Percentiles rank a stretch among this genome's conserved stretches.
Conservation (phyloP, 2,329 filamentous ascomycete genomes). For the Cercospora brassicicola region DNA sequence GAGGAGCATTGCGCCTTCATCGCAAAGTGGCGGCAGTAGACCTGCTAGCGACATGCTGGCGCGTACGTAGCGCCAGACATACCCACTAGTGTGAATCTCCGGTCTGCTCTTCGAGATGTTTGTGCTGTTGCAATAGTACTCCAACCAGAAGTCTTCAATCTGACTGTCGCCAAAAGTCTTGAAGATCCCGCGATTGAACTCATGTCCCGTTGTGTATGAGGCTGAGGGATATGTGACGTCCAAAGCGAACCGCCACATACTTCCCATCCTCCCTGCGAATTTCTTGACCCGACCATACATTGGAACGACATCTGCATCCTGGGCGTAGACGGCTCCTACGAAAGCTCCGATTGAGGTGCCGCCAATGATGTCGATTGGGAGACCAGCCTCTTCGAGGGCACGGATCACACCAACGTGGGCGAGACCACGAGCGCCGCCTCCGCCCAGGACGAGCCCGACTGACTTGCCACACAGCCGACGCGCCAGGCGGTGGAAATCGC, state of each 20-base stretch:
- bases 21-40: conserved; percentile 86
- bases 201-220: conserved; percentile 96
- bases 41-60: conserved; percentile 97
- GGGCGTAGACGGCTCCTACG: conserved; percentile 90
- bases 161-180: conserved; percentile 96
- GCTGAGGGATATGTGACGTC: conserved; percentile 95
- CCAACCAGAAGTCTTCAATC: conserved; percentile 98
- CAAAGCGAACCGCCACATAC: conserved; percentile 96
- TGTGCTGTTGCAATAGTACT: conserved; percentile 98
- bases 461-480: conserved; percentile 89
- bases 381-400: conserved; percentile 91
- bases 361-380: conserved; percentile 92
- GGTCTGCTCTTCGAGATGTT: conserved; percentile 93
- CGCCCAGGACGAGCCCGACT: conserved; percentile 88
- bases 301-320: conserved; percentile 92
- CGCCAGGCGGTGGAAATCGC: conserved; percentile 92
- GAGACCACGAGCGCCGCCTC: conserved; percentile 88
- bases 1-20: conserved; percentile 93
- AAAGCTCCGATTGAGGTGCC: conserved; percentile 96
- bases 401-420: conserved; percentile 91
- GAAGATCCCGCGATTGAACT: conserved; percentile 98
- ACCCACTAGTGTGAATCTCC: conserved; percentile 93
- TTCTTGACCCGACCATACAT: conserved; percentile 98
- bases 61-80: conserved; percentile 94
- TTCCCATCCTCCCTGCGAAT: conserved; percentile 97